Conservation (phyloP, 179 eudicot species). For the Actinidia polygama region DNA sequence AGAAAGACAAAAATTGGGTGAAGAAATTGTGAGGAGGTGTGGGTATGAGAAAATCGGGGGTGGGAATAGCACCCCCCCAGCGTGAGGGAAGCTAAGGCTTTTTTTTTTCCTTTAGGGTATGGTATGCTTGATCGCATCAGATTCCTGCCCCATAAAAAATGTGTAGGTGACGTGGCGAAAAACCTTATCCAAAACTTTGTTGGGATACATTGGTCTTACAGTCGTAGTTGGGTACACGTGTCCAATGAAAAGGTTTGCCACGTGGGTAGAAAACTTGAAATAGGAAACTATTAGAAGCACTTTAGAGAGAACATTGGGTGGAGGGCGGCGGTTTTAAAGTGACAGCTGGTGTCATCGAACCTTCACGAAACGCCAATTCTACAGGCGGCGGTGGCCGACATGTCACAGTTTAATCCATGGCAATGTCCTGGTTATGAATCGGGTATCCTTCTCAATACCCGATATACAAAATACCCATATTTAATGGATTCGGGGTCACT, state of each 20-base stretch:
- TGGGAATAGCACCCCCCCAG: too few relatives aligned
- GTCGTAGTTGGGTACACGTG: background rate
- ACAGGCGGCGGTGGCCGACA: constrained; percentile 5
- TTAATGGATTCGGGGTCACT: too few relatives aligned
- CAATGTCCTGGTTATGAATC: too few relatives aligned
- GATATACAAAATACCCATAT: too few relatives aligned
- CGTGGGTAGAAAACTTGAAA: background rate
- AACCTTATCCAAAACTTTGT: constrained; percentile 17
- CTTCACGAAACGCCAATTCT: background rate
- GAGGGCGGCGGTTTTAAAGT: background rate
- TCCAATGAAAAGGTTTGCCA: background rate
- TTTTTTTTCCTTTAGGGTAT: too few relatives aligned
- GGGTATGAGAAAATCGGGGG: too few relatives aligned
- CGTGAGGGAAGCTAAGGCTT: too few relatives aligned
- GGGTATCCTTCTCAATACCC: too few relatives aligned
- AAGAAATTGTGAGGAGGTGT: too few relatives aligned
- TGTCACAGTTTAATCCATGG: background rate
- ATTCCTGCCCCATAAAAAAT: background rate
- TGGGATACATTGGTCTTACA: background rate
- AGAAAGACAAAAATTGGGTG: too few relatives aligned
- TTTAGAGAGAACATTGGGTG: background rate
- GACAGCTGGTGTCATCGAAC: too few relatives aligned
- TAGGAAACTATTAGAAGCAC: background rate
- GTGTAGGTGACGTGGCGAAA: background rate
- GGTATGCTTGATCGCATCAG: background rate